Base-by-base conservation (phyloP, 352 stramenopile genomes). In the Elongisporangium undulatum region DNA sequence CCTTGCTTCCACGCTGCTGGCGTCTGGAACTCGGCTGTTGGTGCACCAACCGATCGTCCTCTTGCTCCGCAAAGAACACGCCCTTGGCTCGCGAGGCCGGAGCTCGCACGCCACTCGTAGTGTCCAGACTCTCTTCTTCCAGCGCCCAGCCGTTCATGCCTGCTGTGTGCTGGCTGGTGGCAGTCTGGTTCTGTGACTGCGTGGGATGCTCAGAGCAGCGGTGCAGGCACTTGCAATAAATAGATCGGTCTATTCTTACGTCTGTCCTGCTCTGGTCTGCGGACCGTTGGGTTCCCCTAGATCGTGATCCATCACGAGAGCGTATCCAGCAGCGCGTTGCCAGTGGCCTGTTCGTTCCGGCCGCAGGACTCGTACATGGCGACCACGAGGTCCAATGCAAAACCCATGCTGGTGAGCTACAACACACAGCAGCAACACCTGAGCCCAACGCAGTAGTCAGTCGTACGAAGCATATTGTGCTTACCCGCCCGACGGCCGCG, bases 321-420 rank as follows among this genome's bases (percentile, higher is more conserved):
- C 17, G 79, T 89, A 50, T 87, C 68, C 21, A 87, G 73, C 26
- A 90, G 60, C 26, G 78, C 63, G 53, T 89, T 83, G 0, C 73
- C 75, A 6, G 81, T 69, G 9, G 78, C 22, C 29, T 87, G 66
- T 57, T 91, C 82, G 53, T 89, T 71, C 1, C 61, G 64, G 16
- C 61, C 73, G 48, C 82, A 91, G 2, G 77, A 89, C 56, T 89
- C 82, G 64, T 85, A 86, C 39, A 92, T 71, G 0, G 66, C 59
- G 17, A 63, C 52, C 0, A 85, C 77, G 51, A 89, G 65, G 58
- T 89, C 77, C 13, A 53, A 61, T 13, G 58, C 61, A 56, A 92
- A 92, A 0, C 82, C 82, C 74, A 92, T 85, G 2, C 69, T 65
- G 10, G 68, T 62, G 34, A 92, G 69, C 82, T 91, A 50, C 48